Percentiles rank a stretch among this genome's conserved stretches.
Evolutionary conservation across 1,139 yeast species (phyloP).

Genomic region (Saccharomyces hybrid): DNA sequence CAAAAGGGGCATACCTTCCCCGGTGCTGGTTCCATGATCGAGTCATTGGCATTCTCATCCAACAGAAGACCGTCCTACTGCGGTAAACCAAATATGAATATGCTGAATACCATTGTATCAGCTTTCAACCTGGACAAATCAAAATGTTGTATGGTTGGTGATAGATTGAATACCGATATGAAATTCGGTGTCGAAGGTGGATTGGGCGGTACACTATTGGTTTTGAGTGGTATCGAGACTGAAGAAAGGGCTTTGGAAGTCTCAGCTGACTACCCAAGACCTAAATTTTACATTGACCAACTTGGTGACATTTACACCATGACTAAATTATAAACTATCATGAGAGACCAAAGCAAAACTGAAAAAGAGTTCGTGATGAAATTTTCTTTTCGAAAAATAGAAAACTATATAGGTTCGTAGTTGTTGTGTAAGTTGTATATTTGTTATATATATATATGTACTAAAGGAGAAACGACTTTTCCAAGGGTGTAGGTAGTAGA

Average conservation of each 20-base stretch:
- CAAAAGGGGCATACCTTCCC: constrained; percentile 77
- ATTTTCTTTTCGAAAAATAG: too few species aligned
- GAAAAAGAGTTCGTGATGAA: too few species aligned
- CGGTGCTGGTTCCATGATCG: constrained; percentile 92
- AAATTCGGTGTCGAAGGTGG: constrained; percentile 85
- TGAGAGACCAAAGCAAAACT: neutral
- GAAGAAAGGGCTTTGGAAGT: constrained; percentile 47
- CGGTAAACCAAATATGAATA: constrained; percentile 90
- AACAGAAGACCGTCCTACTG: constrained; percentile 74
- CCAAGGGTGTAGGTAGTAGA: neutral
- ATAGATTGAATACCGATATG: constrained; percentile 91
- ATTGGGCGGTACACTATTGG: constrained; percentile 69
- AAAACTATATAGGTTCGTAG: neutral
- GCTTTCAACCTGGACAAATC: constrained; percentile 49
- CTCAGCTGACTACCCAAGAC: constrained; percentile 41
- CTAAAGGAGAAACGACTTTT: neutral
- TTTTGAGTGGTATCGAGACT: constrained; percentile 83
- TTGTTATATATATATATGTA: neutral
- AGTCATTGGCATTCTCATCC: constrained; percentile 66
- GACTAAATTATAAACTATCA: constrained; percentile 12
- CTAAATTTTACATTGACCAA: constrained; percentile 63
- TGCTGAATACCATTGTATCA: constrained; percentile 85
- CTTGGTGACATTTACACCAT: constrained; percentile 71
- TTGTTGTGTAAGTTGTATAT: neutral
- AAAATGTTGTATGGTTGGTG: constrained; percentile 89